Evolutionary conservation across 306 rosid genomes (phyloP), one percentile per base, ranked within the genome.

Genomic region (Cucumis melo): DNA sequence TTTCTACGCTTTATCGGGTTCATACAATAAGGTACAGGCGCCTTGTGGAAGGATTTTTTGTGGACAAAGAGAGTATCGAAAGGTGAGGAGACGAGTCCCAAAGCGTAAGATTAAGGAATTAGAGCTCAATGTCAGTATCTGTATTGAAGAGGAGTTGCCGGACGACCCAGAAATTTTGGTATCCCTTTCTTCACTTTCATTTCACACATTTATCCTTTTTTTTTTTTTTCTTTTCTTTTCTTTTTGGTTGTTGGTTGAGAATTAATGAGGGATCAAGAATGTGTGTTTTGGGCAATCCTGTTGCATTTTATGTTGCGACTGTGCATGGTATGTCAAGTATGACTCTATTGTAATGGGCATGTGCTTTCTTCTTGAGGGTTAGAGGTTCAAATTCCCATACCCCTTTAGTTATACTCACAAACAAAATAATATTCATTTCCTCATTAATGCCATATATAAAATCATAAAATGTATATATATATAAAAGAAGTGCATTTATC

Each of bases 61-160:
- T n/a, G 84, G 38, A 62, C 84, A 81, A 85, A 84, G 91, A 78
- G 91, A 77, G 50, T 90, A 90, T 78, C 85, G 96, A 57, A 94
- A 86, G 82, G 78, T 71, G 68, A 81, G 90, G 86, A 84, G 80
- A 77, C 82, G 88, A 59, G 73, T 84, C 17, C 65, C 73, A 2
- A 88, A 88, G 85, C 78, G 38, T 17, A 91, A 86, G 81, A 75
- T 67, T 61, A 93, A 86, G 84, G 87, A 90, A 81, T 64, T 88
- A 78, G 83, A 91, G 70, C 89, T 93, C 65, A 80, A 79, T 54
- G 96, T 87, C 20, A 82, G 86, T 9, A 88, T 93, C 62, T 88
- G 89, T 77, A 78, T 90, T 16, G 96, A 93, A 84, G 90, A 91
- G 64, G 87, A 77, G 42, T 86, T 93, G 84, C 98, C 98, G 0